A percentile compares a stretch with the other conserved stretches of the same genome.
phyloP scores from a whole-genome alignment of 495 filamentous ascomycete genomes.

The Lophiostoma macrostomum region DNA sequence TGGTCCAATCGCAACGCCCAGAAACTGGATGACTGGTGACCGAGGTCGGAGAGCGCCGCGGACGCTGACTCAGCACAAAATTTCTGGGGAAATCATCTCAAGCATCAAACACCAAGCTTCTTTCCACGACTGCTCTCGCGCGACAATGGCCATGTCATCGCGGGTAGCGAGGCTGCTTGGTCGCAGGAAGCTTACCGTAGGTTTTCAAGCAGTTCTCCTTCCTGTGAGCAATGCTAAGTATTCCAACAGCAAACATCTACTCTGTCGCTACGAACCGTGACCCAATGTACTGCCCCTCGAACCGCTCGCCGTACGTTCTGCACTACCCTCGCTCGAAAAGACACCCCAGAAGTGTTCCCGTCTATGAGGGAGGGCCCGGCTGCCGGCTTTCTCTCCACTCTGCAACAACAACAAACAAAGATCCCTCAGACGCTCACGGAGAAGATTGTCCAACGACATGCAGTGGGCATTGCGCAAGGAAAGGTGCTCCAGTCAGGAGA shows the following conservation, averaged over 20 bases:
- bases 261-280: conserved; percentile 7
- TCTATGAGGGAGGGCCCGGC: conserved; percentile 39
- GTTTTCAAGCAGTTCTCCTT: background rate
- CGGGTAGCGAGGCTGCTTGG: conserved; percentile 20
- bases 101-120: conserved; percentile 20
- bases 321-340: background rate
- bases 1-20: conserved; percentile 12
- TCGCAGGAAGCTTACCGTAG: conserved; percentile 23
- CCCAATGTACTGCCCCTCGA: conserved; percentile 7
- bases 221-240: background rate
- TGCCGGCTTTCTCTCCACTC: conserved; percentile 40
- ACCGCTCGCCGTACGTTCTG: conserved; percentile 6
- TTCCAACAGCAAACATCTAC: background rate
- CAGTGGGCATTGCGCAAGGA: conserved; percentile 64
- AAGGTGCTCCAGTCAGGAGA: conserved; percentile 74
- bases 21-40: conserved; percentile 15
- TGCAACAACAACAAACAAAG: conserved; percentile 32
- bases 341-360: conserved; percentile 44
- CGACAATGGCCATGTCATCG: conserved; percentile 29
- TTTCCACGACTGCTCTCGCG: background rate
- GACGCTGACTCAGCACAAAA: too few relatives aligned
- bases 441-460: conserved; percentile 83
- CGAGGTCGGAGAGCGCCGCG: too few relatives aligned
- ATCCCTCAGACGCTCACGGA: conserved; percentile 80
- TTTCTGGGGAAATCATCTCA: too few relatives aligned